Evolutionary conservation across 257 asterid genomes (phyloP).

Genomic region (Pogostemon cablin): DNA sequence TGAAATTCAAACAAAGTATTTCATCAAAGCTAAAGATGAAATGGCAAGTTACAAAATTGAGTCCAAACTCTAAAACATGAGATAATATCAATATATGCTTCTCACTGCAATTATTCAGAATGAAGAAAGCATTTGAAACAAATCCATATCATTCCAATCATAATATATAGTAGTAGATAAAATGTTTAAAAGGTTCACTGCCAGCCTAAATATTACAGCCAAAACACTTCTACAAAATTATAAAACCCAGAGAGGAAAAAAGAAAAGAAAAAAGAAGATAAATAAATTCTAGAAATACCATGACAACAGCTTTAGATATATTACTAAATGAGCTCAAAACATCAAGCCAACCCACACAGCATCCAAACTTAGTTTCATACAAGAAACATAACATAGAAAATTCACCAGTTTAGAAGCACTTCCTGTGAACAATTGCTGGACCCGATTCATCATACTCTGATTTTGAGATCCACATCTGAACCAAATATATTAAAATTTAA

Average conservation of each 20-base stretch:
- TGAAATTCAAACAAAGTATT: no score
- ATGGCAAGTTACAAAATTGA: background rate
- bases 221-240: slow-evolving; percentile 15
- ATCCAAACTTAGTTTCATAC: slow-evolving; percentile 17
- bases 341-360: slow-evolving; percentile 35
- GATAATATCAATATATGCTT: background rate
- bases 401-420: slow-evolving; percentile 52
- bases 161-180: background rate
- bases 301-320: slow-evolving; percentile 6
- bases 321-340: slow-evolving; percentile 24
- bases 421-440: slow-evolving; percentile 68
- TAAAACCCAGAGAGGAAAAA: background rate
- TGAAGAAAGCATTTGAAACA: slow-evolving; percentile 1
- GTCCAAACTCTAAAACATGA: background rate
- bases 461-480: slow-evolving; percentile 68
- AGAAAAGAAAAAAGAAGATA: background rate
- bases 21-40: background rate
- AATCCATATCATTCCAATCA: slow-evolving; percentile 15
- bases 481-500: background rate
- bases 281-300: slow-evolving; percentile 11
- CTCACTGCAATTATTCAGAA: background rate
- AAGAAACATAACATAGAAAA: background rate
- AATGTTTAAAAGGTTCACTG: slow-evolving; percentile 8
- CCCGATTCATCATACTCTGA: slow-evolving; percentile 65
- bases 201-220: slow-evolving; percentile 34